Evolutionary conservation across 805 yeast species (phyloP), one percentile per base, ranked within the genome.

Genomic region (Metschnikowia picachoensis): DNA sequence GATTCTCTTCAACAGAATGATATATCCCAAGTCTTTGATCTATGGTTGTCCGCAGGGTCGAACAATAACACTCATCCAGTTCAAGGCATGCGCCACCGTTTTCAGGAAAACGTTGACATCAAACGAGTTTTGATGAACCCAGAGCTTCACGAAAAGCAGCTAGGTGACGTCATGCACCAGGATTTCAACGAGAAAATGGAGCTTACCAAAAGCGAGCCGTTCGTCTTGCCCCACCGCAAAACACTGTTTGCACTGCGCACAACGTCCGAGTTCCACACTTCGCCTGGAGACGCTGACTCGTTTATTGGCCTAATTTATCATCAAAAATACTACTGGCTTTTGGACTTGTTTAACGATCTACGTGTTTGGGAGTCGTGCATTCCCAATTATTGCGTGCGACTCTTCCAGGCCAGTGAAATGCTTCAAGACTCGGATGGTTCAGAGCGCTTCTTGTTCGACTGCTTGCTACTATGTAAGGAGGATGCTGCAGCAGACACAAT

Each of bases 271-370:
- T 33, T 30, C 7, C 30, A 30, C 14, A 50, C 56, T 6, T 45
- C 37, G 14, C 52, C 54, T n/a, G 37, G 57, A 9, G 60, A 59
- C 34, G 53, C 56, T 2, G 51, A 54, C 9, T 35, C 36, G 14
- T 62, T 60, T 33, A 57, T 65, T 11, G 44, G 50, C 14, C 44
- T 67, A 34, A 49, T 68, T n/a, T 67, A 66, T 30, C 48, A 51
- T n/a, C 68, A 69, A 42, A 60, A 60, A 38, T 69, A 66, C 44
- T 64, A 62, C 51, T 68, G 74, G 73, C 37, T 71, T 9, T 53
- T 71, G 16, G 76, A 71, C 52, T 49, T 71, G 27, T 69, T 68
- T 47, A 71, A 71, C 41, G 74, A 66, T n/a, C 47, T 67, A 30
- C 48, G 55, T 36, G 53, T 70, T 13, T 71, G 75, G 75, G 68